Evolutionary conservation across 345 rosid genomes (phyloP), one percentile per base, ranked within the genome.

Genomic region (Camelina sativa): DNA sequence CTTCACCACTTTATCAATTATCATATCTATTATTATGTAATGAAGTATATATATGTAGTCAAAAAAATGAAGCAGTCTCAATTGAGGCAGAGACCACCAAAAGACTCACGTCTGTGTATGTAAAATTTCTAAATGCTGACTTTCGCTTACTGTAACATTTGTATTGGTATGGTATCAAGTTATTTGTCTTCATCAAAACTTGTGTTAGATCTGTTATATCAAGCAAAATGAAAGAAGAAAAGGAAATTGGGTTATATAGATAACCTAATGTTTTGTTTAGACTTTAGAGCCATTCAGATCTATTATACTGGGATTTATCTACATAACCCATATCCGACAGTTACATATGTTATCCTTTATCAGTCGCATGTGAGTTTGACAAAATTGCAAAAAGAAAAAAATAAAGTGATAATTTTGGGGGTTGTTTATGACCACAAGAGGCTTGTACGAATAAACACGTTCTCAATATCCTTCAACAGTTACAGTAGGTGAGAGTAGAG

Each of bases 1-100:
- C 81, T 71, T 77, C 72, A 57, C 76, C 67, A 65, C 62, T 40
- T 65, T 60, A 78, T 72, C 69, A 58, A 44, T 35, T 72, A 60
- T 72, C 65, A 52, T 40, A 58, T 57, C 56, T 60, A 5, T 67
- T 22, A 7, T 72, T 22, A 67, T 78, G 57, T 65, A 53, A 30
- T 66, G 28, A 60, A 65, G 81, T 78, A 60, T 77, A 72, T 77
- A 71, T 77, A 60, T 77, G 43, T 71, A 60, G 17, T 66, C 1
- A 16, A 52, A 40, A 61, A 44, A 20, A 62, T 23, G 19, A 53
- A 71, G 46, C 50, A 19, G 46, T 65, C 48, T 30, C 50, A 50
- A 52, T 66, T 77, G 69, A 65, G 76, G 65, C 68, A 12, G 47
- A 57, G 47, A 57, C 23, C 41, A 11, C 20, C 34, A 17, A 22